Evolutionary conservation across 768 basidiomycete genomes (phyloP).

Genomic region (Phaeotremella skinneri): DNA sequence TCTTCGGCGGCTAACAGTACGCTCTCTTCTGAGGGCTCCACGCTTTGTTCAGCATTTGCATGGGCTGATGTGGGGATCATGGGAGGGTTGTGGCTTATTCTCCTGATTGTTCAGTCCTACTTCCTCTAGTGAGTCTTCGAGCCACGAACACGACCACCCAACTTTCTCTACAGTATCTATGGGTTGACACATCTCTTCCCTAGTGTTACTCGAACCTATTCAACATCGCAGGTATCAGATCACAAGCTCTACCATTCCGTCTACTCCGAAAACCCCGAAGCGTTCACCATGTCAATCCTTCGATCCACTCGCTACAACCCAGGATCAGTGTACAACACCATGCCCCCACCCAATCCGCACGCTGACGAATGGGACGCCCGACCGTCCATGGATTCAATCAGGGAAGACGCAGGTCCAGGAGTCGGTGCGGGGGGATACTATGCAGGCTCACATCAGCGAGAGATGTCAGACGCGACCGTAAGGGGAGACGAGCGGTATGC

Average conservation of each 20-base stretch:
- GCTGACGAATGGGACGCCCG: constrained; percentile 48
- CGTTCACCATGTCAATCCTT: constrained; percentile 51
- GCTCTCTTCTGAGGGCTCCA: constrained; percentile 59
- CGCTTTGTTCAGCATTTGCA: constrained; percentile 82
- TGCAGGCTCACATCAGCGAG: constrained; percentile 10
- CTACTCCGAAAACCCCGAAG: constrained; percentile 57
- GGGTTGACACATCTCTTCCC: constrained; percentile 52
- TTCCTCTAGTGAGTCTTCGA: constrained; percentile 40
- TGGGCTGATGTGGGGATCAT: constrained; percentile 92
- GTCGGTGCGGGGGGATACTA: constrained; percentile 10
- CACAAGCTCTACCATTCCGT: constrained; percentile 75
- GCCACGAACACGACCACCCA: constrained; percentile 11
- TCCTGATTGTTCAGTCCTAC: constrained; percentile 73
- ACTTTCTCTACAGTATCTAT: not conserved
- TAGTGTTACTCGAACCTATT: constrained; percentile 63
- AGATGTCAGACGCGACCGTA: constrained; percentile 11
- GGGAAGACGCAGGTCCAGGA: constrained; percentile 22
- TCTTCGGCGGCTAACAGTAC: constrained; percentile 21
- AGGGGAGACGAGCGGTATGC: constrained; percentile 25
- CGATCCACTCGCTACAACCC: constrained; percentile 42
- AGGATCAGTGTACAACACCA: constrained; percentile 32
- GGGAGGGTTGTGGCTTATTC: constrained; percentile 78
- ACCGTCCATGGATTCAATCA: constrained; percentile 37
- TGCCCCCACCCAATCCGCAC: constrained; percentile 17
- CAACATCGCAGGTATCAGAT: constrained; percentile 69